Evolutionary conservation across 1,284 basidiomycete genomes (phyloP), one percentile per base, ranked within the genome.

Genomic region (Fomitopsis palustris): DNA sequence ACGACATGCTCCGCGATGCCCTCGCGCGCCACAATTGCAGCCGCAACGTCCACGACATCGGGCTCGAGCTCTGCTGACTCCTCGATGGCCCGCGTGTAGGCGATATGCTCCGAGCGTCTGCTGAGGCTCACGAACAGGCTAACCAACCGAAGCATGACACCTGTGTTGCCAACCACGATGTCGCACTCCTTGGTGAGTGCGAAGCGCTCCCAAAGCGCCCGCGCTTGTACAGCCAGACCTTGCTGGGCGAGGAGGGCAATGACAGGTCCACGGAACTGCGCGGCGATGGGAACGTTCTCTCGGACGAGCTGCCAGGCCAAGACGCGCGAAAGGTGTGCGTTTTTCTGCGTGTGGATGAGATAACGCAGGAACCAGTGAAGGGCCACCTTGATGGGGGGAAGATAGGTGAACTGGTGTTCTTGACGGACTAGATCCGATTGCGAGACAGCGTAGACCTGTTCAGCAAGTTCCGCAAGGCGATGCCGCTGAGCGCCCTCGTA

Each of bases 201-300:
- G 66, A 81, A 85, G 53, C 77, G 74, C 63, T 82, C 79, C 85
- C 86, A 89, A 16, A 89, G 74, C 5, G 65, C 64, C 17, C 84
- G 75, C 16, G 85, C 80, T 31, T 77, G 68, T 6, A 58, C 67
- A 2, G 78, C 77, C 53, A 83, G 80, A 3, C 85, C 83, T 23
- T 73, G 69, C 19, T 68, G 62, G 0, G 86, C 86, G 25, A 74
- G 65, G 16, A 77, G 58, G 0, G 74, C 65, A 56, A 90, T 79
- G 62, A 88, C 78, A 9, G 65, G 66, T 2, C 78, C 77, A 19
- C 84, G 81, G 59, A 73, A 72, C 42, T 75, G 68, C 9, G 74
- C 61, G 2, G 79, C 77, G 38, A 88, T 68, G 1, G 69, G 69
- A 9, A 79, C 69, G 42, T 73, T 65, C 14, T 71, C 61, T 6